Base-by-base conservation (phyloP, 2,329 filamentous ascomycete species). In the Verticillium tricorpus region DNA sequence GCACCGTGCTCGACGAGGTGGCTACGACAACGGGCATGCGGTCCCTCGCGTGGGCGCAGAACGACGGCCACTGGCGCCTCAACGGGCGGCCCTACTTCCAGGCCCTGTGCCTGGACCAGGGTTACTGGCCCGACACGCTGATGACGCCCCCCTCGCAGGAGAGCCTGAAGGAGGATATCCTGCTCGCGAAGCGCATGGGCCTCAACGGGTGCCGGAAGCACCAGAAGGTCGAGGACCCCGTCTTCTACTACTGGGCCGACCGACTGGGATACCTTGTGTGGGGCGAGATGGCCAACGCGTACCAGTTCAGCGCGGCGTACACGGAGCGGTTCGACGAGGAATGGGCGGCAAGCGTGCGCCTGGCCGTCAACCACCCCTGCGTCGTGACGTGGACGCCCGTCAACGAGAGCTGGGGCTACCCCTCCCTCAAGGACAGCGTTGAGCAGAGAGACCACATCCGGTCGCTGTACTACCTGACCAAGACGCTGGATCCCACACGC, bases 321-420 rank as follows among this genome's bases (percentile, higher is more conserved):
- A 77, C 83, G 8, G 78, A 83, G 28, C 78, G 86, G 1, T 88
- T 89, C 75, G 81, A 87, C 65, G 76, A 81, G 58, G 88, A 90
- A 68, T 90, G 88, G 88, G 76, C 78, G 1, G 86, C 87, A 69
- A 80, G 83, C 6, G 82, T 90, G 5, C 80, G 80, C 68, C 75
- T 88, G 22, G 87, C 89, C 67, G 84, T 89, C 64, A 90, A 89
- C 66, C 86, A 88, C 60, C 85, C 88, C 0, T 85, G 78, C 8
- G 76, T 90, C 28, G 78, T 90, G 6, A 83, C 84, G 0, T 90
- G 88, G 88, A 90, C 87, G 2, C 86, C 86, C 0, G 82, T 87
- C 56, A 90, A 90, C 66, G 74, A 82, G 71, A 81, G 79, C 66
- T 90, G 87, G 88, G 88, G 79, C 0, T 90, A 90, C 67, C 80